phyloP scores from a whole-genome alignment of 1,139 yeast species.

The Hyphopichia khmerensis region DNA sequence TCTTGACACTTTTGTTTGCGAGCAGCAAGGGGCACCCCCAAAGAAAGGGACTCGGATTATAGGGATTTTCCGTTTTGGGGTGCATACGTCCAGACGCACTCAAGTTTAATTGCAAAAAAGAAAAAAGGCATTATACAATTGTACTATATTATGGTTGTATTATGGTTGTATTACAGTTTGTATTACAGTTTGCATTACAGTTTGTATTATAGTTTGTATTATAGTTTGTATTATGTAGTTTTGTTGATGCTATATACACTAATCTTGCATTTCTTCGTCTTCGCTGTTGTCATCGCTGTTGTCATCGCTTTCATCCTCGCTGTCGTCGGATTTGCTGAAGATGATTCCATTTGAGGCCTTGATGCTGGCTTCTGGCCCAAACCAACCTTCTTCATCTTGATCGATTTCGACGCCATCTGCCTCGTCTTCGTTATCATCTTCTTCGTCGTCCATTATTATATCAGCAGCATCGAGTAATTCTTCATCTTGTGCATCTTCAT shows the following conservation, averaged over 20 bases:
- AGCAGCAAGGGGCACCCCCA: no score
- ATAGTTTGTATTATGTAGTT: no score
- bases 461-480: constrained; percentile 5
- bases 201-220: no score
- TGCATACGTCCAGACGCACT: no score
- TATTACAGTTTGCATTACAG: no score
- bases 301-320: constrained; percentile 2
- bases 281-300: neutral
- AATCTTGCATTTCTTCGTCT: constrained; percentile 8
- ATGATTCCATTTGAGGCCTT: constrained; percentile 4
- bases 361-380: constrained; percentile 14
- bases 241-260: neutral
- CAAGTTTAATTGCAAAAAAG: no score
- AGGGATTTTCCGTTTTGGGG: no score
- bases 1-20: no score
- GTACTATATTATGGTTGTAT: no score
- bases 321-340: constrained; percentile 10
- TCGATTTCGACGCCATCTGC: constrained; percentile 15
- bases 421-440: constrained; percentile 14
- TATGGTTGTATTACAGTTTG: no score
- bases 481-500: constrained; percentile 16
- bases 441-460: constrained; percentile 13
- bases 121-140: no score
- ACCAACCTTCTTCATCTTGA: constrained; percentile 18
- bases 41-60: no score